Evolutionary conservation across 441 rosid species (phyloP).

Genomic region (Dalechampia spathulata): DNA sequence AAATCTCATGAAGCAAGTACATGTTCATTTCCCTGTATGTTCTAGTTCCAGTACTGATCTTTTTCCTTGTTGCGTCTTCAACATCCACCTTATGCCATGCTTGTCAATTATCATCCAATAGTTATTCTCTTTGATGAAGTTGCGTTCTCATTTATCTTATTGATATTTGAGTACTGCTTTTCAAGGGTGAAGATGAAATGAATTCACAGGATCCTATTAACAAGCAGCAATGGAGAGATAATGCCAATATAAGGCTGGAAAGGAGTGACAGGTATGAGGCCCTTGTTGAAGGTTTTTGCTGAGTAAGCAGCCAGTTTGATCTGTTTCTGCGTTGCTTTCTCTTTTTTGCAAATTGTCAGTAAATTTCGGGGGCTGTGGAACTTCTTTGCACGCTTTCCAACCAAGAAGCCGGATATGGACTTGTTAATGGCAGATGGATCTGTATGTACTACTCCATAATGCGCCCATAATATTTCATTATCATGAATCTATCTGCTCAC

Average conservation of each 20-base stretch:
- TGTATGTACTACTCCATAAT: conserved; percentile 31
- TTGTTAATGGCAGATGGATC: conserved; percentile 27
- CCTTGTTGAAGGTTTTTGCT: conserved; percentile 15
- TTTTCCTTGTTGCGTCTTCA: background rate
- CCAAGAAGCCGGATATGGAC: conserved; percentile 35
- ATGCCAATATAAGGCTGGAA: conserved; percentile 24
- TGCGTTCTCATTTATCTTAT: conserved; percentile 14
- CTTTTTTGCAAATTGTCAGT: conserved; percentile 21
- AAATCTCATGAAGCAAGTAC: conserved; percentile 1
- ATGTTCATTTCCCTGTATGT: background rate
- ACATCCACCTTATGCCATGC: background rate
- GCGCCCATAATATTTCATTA: conserved; percentile 8
- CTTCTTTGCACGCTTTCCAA: conserved; percentile 38
- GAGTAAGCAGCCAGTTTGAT: conserved; percentile 12
- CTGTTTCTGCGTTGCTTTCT: conserved; percentile 3
- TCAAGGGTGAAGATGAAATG: conserved; percentile 56
- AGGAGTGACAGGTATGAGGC: conserved; percentile 45
- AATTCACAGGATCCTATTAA: conserved; percentile 31
- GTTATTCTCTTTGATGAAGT: background rate
- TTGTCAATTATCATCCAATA: background rate
- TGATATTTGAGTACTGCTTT: conserved; percentile 21
- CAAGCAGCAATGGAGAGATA: conserved; percentile 34
- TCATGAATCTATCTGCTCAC: background rate
- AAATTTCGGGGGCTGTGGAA: conserved; percentile 62
- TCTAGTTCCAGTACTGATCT: background rate